Evolutionary conservation across 2,329 filamentous ascomycete genomes (phyloP), one percentile per base, ranked within the genome.

Genomic region (Lachnellula cervina): DNA sequence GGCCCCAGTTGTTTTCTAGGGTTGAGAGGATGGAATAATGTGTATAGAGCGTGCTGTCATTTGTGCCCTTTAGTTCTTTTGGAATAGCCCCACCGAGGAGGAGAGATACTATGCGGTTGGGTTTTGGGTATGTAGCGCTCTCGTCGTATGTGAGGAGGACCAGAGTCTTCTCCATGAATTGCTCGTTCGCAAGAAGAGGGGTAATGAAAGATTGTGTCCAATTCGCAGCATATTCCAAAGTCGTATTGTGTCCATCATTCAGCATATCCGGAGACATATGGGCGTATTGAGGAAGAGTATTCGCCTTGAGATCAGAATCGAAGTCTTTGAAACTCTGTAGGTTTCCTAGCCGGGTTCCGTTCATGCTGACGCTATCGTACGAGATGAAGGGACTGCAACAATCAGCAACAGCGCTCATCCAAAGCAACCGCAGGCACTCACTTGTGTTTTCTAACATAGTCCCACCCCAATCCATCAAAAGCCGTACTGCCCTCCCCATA

Each of bases 301-400:
- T 72, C 44, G 74, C 74, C 25, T 74, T 71, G 23, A 88, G 70
- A 60, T 87, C 84, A 7, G 74, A 70, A 40, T 81, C 72, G 70
- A 89, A 88, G 54, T 78, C 73, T 23, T 77, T 77, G 62, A 88
- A 79, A 59, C 83, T 86, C 69, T 85, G 83, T 62, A 87, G 77
- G 58, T 80, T 77, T 37, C 77, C 74, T 2, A 87, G 73, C 19
- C 86, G 62, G 1, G 72, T 70, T 6, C 71, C 70, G 58, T 78
- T 77, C 45, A 76, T 71, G 57, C 79, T 78, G 52, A 82, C 72
- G 17, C 77, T 79, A 56, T 84, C 75, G 68, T 77, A 84, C 49
- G 82, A 72, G 48, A 84, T 71, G 3, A 74, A 63, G 66, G 70
- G 56, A 55, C 67, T 69, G 34, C 8, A 40, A 21, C 6, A 17